These are phyloP conservation scores for Chiua sp. DNA, from an alignment of 1,284 basidiomycete genomes.

Conservation along the genomic window DNA sequence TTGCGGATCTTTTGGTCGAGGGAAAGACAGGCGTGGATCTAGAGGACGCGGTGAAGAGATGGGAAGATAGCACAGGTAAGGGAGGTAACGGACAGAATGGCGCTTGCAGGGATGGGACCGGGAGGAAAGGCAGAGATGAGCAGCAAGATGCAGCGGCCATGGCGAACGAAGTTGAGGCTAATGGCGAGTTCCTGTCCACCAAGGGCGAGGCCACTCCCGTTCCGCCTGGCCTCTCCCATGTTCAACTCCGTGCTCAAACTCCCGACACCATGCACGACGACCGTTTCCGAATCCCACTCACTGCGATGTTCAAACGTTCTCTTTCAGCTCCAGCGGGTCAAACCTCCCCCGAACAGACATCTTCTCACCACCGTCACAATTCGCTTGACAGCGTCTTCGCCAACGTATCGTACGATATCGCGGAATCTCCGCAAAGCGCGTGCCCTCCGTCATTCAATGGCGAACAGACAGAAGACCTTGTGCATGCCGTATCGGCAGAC, in stretches of 20 bases:
- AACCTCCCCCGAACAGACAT: slow-evolving; percentile 9
- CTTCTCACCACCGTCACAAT: slow-evolving; percentile 22
- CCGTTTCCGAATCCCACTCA: slow-evolving; percentile 54
- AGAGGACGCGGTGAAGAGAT: slow-evolving; percentile 52
- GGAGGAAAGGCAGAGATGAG: slow-evolving; percentile 32
- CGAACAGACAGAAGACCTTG: slow-evolving; percentile 29
- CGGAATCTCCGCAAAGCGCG: slow-evolving; percentile 21
- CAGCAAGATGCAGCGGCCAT: slow-evolving; percentile 11
- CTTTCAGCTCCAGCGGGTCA: slow-evolving; percentile 55
- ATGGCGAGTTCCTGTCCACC: slow-evolving; percentile 10
- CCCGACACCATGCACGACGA: slow-evolving; percentile 36
- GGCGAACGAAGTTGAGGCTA: slow-evolving; percentile 17
- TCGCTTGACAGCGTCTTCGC: slow-evolving; percentile 36
- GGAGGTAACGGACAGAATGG: slow-evolving; percentile 8
- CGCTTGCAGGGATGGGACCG: slow-evolving; percentile 5
- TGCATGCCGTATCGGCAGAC: slow-evolving; percentile 25
- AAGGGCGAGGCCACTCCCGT: background rate
- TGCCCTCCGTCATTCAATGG: slow-evolving; percentile 14
- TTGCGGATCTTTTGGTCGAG: slow-evolving; percentile 55
- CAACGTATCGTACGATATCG: slow-evolving; percentile 38
- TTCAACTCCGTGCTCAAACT: slow-evolving; percentile 36
- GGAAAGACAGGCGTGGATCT: slow-evolving; percentile 56
- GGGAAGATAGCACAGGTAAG: slow-evolving; percentile 28
- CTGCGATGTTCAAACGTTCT: slow-evolving; percentile 64
- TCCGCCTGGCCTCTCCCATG: slow-evolving; percentile 1